phyloP scores from a whole-genome alignment of 73 alveolate genomes.

The Tetrahymena borealis region DNA sequence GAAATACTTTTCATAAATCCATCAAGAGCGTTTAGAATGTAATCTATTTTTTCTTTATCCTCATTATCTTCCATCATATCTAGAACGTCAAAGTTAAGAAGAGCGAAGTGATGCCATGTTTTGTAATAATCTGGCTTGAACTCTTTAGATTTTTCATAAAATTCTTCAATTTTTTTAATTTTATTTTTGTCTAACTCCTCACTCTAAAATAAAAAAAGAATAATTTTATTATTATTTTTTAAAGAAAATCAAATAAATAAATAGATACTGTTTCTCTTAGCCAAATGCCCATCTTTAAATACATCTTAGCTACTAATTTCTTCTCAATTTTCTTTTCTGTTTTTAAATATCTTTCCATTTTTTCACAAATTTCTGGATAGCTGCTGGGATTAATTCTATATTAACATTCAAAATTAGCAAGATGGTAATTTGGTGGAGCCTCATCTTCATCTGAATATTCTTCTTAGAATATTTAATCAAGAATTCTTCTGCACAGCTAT shows the following conservation, averaged over 20 bases:
- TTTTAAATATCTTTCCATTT: slow-evolving; percentile 1
- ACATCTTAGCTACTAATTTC: slow-evolving; percentile 9
- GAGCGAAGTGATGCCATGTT: slow-evolving; percentile 41
- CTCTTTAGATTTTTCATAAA: slow-evolving; percentile 7
- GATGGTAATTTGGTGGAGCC: slow-evolving; percentile 16
- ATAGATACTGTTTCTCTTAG: slow-evolving; percentile 16
- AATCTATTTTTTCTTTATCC: slow-evolving; percentile 16
- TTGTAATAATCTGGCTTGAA: slow-evolving; percentile 28
- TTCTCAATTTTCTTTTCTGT: slow-evolving; percentile 12
- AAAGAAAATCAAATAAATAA: not conserved
- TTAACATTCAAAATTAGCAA: not conserved
- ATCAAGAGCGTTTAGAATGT: slow-evolving; percentile 82
- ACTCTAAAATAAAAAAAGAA: not conserved
- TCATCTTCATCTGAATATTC: slow-evolving; percentile 3
- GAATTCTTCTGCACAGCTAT: slow-evolving; percentile 2
- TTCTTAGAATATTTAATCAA: slow-evolving; percentile 5
- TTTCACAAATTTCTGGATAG: not conserved
- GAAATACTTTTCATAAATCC: slow-evolving; percentile 82
- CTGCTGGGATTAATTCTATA: not conserved
- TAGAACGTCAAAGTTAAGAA: slow-evolving; percentile 30
- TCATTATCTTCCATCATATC: slow-evolving; percentile 36
- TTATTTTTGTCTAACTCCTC: slow-evolving; percentile 12
- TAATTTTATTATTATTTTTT: not conserved
- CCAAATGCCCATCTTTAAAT: slow-evolving; percentile 10
- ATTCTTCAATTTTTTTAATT: not conserved